phyloP scores from a whole-genome alignment of 2,329 filamentous ascomycete species.

The Colletotrichum filicis region DNA sequence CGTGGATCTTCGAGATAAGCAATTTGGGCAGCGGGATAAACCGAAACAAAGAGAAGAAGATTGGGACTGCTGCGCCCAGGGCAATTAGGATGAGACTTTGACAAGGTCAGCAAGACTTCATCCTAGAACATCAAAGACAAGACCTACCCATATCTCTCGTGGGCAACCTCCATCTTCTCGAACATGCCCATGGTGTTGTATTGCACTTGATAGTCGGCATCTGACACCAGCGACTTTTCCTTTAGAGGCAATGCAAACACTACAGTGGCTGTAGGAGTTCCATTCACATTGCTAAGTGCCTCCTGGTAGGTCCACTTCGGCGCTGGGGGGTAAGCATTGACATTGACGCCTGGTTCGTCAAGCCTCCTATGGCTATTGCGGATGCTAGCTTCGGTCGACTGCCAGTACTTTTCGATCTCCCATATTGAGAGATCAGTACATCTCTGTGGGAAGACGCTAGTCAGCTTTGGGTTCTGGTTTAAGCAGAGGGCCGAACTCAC shows the following conservation, averaged over 20 bases:
- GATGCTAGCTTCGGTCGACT: conserved; percentile 6
- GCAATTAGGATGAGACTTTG: conserved; percentile 39
- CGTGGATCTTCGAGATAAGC: not conserved
- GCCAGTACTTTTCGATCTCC: conserved; percentile 39
- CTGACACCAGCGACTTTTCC: conserved; percentile 43
- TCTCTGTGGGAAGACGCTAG: conserved; percentile 39
- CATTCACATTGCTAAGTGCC: not conserved
- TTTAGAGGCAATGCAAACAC: conserved; percentile 38
- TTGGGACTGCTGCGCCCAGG: conserved; percentile 39
- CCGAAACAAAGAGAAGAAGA: conserved; percentile 42
- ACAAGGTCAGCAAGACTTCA: not conserved
- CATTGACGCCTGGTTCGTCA: not conserved
- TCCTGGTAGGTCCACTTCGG: conserved; percentile 4
- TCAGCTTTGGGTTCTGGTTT: not conserved
- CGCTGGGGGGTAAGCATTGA: not conserved
- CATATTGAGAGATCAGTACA: conserved; percentile 44
- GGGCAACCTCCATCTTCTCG: conserved; percentile 54
- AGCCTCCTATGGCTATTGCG: not conserved
- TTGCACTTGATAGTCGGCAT: conserved; percentile 45
- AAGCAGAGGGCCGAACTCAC: conserved; percentile 37
- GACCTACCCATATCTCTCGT: conserved; percentile 36
- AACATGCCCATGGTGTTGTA: conserved; percentile 65
- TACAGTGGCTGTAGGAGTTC: not conserved
- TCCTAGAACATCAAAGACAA: too few species aligned
- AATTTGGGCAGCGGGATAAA: conserved; percentile 38